Conservation (phyloP, 2,329 filamentous ascomycete genomes). For the Stachybotrys echinatus region DNA sequence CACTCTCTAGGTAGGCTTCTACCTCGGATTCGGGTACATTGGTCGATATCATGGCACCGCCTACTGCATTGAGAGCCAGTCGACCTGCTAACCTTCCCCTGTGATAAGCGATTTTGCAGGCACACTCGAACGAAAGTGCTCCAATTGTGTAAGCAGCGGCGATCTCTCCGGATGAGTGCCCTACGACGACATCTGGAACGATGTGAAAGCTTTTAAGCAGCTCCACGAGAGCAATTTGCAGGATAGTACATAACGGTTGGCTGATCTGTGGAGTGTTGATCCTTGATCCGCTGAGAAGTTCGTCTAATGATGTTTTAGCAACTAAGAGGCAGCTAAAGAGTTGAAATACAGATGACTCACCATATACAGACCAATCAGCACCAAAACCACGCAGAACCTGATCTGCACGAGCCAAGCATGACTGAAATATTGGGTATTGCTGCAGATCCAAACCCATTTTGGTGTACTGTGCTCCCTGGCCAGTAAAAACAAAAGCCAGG, state of each 20-base stretch:
- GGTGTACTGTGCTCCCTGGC: constrained; percentile 27
- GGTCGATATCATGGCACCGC: constrained; percentile 18
- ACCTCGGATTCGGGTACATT: constrained; percentile 6
- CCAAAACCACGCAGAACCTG: constrained; percentile 13
- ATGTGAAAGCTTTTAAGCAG: constrained; percentile 35
- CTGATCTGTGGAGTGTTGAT: constrained; percentile 29
- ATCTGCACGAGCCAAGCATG: not conserved
- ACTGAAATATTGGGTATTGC: constrained; percentile 3
- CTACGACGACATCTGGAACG: constrained; percentile 27
- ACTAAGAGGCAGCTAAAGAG: not conserved
- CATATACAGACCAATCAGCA: not conserved
- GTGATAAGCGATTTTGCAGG: constrained; percentile 42
- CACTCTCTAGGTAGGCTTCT: not conserved
- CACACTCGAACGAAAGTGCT: constrained; percentile 33
- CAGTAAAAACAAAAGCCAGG: constrained; percentile 19
- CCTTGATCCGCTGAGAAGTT: not conserved
- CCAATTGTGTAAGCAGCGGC: constrained; percentile 38
- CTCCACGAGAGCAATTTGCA: constrained; percentile 40
- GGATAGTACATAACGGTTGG: constrained; percentile 33
- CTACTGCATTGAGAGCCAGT: constrained; percentile 23
- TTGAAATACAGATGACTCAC: constrained; percentile 1
- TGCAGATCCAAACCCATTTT: constrained; percentile 25
- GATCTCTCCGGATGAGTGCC: constrained; percentile 44
- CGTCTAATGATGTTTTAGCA: not conserved
- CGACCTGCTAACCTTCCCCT: constrained; percentile 26